phyloP scores from a whole-genome alignment of 805 yeast species.

The Candida dendrica region DNA sequence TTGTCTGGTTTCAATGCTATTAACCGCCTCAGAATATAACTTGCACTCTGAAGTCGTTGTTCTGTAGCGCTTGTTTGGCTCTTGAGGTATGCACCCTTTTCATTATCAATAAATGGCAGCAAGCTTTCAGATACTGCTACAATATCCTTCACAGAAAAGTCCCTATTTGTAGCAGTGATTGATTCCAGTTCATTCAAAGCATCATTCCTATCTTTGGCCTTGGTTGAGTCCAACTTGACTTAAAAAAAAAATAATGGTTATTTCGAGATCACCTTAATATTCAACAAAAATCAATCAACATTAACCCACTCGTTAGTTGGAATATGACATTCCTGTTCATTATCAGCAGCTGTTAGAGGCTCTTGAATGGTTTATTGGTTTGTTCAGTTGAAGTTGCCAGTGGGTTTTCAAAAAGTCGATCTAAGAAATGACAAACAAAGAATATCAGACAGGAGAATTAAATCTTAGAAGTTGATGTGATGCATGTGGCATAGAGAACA shows the following conservation, averaged over 20 bases:
- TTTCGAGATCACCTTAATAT: too few species aligned
- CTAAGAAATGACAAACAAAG: too few species aligned
- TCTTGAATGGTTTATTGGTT: too few species aligned
- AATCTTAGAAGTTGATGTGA: too few species aligned
- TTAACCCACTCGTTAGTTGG: too few species aligned
- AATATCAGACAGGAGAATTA: too few species aligned
- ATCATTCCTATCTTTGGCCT: constrained; percentile 47
- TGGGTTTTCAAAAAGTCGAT: too few species aligned
- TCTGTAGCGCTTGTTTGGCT: constrained; percentile 22
- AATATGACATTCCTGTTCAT: too few species aligned
- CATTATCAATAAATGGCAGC: constrained; percentile 27
- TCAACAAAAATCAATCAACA: too few species aligned
- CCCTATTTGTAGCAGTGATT: constrained; percentile 14
- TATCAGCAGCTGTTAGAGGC: too few species aligned
- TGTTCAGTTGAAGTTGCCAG: too few species aligned
- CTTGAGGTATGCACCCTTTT: constrained; percentile 24
- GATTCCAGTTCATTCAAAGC: constrained; percentile 36
- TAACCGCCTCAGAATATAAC: constrained; percentile 24
- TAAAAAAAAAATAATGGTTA: neutral
- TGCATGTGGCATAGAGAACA: too few species aligned
- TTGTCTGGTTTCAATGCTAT: constrained; percentile 6
- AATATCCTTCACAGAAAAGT: constrained; percentile 18
- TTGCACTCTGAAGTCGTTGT: constrained; percentile 24
- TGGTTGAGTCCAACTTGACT: constrained; percentile 35
- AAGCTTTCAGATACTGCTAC: constrained; percentile 19